Evolutionary conservation across 2,329 filamentous ascomycete genomes (phyloP), one percentile per base, ranked within the genome.

Genomic region (Claviceps pusilla): DNA sequence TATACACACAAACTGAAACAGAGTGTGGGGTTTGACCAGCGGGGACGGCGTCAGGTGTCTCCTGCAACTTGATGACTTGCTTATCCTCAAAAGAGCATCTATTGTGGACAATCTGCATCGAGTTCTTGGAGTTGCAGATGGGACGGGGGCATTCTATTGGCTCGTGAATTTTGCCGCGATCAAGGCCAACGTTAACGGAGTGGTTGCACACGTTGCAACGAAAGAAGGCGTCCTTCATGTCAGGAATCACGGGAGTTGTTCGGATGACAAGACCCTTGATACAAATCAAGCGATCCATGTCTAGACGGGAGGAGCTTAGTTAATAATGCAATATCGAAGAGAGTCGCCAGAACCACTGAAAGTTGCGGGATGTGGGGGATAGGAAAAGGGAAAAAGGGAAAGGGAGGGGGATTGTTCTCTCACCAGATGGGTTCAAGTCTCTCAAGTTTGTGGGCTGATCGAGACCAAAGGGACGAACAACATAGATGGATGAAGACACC

Each of bases 211-310:
- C 82, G 56, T 89, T 87, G 72, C 93, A 98, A 59, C 88, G 86
- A 80, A 98, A 98, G 72, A 95, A 96, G 0, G 93, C 93, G 66
- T 95, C 88, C 71, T 94, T 96, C 94, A 98, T 98, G 63, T 98
- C 93, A 0, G 93, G 93, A 59, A 98, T 97, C 59, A 98, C 87
- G 0, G 93, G 89, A 0, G 93, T 97, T 3, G 93, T 87, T 58
- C 93, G 84, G 64, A 98, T 98, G 57, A 98, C 93, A 16, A 98
- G 77, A 48, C 93, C 93, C 71, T 97, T 98, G 70, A 98, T 84
- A 60, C 85, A 88, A 60, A 98, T 85, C 59, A 98, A 79, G 65
- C 94, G 94, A 70, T 98, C 94, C 80, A 97, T 95, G 65, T 97
- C 89, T 78, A 39, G 14, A 37, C 9, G 61, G 31, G 5, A 1